phyloP scores from a whole-genome alignment of 306 rosid species.

The Inga oerstediana region DNA sequence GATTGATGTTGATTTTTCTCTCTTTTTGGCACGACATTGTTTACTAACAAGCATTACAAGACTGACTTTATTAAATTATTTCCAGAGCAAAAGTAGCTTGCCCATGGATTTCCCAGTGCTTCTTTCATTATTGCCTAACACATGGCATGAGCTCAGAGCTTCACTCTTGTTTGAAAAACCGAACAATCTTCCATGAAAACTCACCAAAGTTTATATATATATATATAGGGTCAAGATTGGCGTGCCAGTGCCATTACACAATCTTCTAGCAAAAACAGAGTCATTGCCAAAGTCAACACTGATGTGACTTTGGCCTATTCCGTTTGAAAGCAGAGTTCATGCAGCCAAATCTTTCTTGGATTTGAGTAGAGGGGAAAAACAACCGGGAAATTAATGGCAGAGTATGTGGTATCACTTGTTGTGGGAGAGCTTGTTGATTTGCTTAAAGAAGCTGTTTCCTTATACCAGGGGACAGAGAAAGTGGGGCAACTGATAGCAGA shows the following conservation, averaged over 20 bases:
- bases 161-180: background rate
- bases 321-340: background rate
- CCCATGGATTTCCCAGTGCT: background rate
- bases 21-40: background rate
- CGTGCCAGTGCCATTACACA: background rate
- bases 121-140: background rate
- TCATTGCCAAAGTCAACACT: background rate
- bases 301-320: background rate
- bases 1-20: background rate
- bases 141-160: background rate
- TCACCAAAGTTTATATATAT: no score
- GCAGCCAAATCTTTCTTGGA: background rate
- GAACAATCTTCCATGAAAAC: background rate
- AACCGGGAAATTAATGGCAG: conserved; percentile 36
- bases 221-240: background rate
- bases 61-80: background rate
- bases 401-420: conserved; percentile 43
- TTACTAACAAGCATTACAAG: background rate
- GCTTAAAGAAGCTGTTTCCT: conserved; percentile 46
- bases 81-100: background rate
- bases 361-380: background rate
- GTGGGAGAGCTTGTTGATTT: conserved; percentile 37
- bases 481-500: conserved; percentile 45
- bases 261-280: background rate
- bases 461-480: conserved; percentile 35